Evolutionary conservation across 2,329 filamentous ascomycete genomes (phyloP).

Genomic region (Fusarium succisae): DNA sequence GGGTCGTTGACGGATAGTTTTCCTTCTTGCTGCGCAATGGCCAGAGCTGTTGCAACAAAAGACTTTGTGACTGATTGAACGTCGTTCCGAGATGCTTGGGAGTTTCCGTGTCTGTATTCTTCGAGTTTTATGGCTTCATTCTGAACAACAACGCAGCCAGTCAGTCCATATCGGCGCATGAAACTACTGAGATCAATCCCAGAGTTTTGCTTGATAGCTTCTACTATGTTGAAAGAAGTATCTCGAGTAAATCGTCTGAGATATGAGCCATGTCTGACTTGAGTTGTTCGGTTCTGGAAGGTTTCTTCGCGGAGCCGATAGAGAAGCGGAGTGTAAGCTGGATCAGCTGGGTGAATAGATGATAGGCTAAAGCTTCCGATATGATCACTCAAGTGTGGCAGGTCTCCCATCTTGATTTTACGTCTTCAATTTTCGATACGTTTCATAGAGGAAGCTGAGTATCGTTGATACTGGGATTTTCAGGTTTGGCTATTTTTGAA

Average conservation of each 20-base stretch:
- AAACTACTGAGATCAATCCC: conserved; percentile 3
- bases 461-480: neutral
- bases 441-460: neutral
- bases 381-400: conserved; percentile 2
- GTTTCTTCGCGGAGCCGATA: conserved; percentile 31
- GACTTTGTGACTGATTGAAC: conserved; percentile 30
- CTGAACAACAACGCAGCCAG: conserved; percentile 22
- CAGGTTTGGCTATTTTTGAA: neutral
- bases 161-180: conserved; percentile 22
- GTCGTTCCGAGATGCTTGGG: conserved; percentile 20
- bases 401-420: neutral
- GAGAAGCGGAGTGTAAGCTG: conserved; percentile 32
- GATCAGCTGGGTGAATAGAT: conserved; percentile 8
- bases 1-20: conserved; percentile 20
- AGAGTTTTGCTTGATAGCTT: neutral
- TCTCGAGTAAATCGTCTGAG: conserved; percentile 13
- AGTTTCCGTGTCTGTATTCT: conserved; percentile 30
- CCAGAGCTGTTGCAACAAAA: conserved; percentile 17
- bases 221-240: neutral
- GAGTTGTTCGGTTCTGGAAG: conserved; percentile 21
- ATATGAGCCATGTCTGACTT: conserved; percentile 26
- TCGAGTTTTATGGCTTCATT: conserved; percentile 11
- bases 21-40: conserved; percentile 23
- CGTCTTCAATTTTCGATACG: neutral
- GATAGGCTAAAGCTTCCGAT: conserved; percentile 26